Evolutionary conservation across 257 asterid genomes (phyloP).

Genomic region (Catharanthus roseus): DNA sequence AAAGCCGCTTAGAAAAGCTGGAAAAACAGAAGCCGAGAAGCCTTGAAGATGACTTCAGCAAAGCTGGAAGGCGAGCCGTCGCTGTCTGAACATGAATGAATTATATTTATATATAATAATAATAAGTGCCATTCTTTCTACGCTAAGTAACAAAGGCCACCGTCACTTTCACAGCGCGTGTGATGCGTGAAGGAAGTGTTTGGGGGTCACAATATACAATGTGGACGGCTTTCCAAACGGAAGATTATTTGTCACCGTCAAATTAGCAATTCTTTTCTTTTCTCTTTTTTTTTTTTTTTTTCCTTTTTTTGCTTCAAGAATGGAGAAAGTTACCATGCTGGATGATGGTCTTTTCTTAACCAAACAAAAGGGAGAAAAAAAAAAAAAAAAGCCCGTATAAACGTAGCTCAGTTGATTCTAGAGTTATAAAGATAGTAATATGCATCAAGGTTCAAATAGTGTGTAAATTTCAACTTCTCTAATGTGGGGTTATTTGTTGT

Average conservation of each 20-base stretch:
- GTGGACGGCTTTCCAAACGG: constrained; percentile 20
- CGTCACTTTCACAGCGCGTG: constrained; percentile 36
- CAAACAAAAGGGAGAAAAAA: too few relatives aligned
- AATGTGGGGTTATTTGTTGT: too few relatives aligned
- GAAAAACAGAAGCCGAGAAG: neutral
- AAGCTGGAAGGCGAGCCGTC: constrained; percentile 27
- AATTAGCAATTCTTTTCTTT: neutral
- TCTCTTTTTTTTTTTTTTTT: neutral
- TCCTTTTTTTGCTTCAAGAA: too few relatives aligned
- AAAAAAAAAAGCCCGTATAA: too few relatives aligned
- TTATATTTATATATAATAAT: too few relatives aligned
- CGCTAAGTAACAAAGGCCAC: constrained; percentile 25
- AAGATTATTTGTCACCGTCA: constrained; percentile 22
- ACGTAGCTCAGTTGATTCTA: too few relatives aligned
- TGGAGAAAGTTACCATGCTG: neutral
- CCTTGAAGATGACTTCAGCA: neutral
- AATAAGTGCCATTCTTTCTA: constrained; percentile 25
- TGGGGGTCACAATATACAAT: constrained; percentile 7
- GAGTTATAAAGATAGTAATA: too few relatives aligned
- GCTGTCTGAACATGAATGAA: constrained; percentile 10
- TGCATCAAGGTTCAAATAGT: too few relatives aligned
- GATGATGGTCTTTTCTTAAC: too few relatives aligned
- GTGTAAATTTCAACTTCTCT: too few relatives aligned
- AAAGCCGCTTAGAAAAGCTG: constrained; percentile 9
- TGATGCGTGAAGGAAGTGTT: constrained; percentile 18